Conservation (phyloP, 495 filamentous ascomycete species). For the Cercophora sp. region DNA sequence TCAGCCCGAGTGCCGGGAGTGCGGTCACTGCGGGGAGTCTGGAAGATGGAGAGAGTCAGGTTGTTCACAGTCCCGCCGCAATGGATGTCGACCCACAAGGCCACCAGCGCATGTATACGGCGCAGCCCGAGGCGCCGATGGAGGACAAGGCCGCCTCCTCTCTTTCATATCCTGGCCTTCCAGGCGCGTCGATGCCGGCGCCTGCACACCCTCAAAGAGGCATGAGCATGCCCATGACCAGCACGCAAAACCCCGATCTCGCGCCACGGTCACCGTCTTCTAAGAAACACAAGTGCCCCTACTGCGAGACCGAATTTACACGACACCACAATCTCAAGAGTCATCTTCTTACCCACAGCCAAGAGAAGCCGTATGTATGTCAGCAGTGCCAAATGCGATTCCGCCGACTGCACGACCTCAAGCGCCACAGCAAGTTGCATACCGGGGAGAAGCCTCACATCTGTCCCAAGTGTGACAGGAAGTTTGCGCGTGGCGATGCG, state of each 20-base stretch:
- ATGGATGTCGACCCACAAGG: constrained; percentile 42
- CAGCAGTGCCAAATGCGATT: constrained; percentile 86
- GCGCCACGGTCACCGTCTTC: constrained; percentile 52
- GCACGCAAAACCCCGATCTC: constrained; percentile 51
- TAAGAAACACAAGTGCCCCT: constrained; percentile 94
- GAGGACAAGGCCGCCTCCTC: constrained; percentile 46
- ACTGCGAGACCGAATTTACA: constrained; percentile 94
- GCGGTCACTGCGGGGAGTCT: constrained; percentile 36
- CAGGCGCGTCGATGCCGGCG: constrained; percentile 33
- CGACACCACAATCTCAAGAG: constrained; percentile 99
- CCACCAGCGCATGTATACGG: constrained; percentile 29
- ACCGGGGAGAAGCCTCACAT: constrained; percentile 94
- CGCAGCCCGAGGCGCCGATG: constrained; percentile 43
- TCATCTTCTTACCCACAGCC: constrained; percentile 94
- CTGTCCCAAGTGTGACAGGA: constrained; percentile 87
- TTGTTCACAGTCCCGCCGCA: constrained; percentile 38
- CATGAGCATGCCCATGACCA: constrained; percentile 72
- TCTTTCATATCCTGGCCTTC: constrained; percentile 42
- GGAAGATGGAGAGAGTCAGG: constrained; percentile 29
- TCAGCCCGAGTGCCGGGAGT: constrained; percentile 38
- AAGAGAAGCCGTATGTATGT: constrained; percentile 96
- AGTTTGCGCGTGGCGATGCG: constrained; percentile 93
- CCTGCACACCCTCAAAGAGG: constrained; percentile 54
- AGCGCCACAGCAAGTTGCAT: constrained; percentile 93
- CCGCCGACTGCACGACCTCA: constrained; percentile 88